A percentile compares a stretch with the other conserved stretches of the same genome.
Conservation (phyloP, 2,329 filamentous ascomycete species). For the Apiospora saccharicola region DNA sequence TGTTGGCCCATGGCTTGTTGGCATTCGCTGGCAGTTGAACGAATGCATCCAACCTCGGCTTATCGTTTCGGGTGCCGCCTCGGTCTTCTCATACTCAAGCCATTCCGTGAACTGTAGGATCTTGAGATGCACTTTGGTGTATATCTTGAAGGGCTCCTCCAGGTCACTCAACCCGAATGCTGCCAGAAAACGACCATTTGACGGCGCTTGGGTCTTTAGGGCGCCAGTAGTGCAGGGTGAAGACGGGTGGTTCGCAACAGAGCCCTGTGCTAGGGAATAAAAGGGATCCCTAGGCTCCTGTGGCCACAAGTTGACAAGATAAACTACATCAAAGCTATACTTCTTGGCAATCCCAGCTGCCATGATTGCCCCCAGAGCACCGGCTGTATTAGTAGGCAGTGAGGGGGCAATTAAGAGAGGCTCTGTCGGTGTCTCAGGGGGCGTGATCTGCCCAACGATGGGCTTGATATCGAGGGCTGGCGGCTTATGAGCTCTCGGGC, state of each 20-base stretch:
- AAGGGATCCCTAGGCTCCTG: constrained; percentile 29
- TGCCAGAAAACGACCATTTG: constrained; percentile 61
- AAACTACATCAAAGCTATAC: constrained; percentile 65
- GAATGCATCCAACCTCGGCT: constrained; percentile 24
- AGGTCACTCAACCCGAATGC: constrained; percentile 61
- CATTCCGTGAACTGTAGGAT: constrained; percentile 58
- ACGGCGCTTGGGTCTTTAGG: constrained; percentile 27
- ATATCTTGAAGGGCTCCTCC: constrained; percentile 60
- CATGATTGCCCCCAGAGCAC: constrained; percentile 59
- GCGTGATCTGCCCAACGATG: constrained; percentile 36
- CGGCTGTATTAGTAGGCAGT: constrained; percentile 41
- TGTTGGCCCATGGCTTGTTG: constrained; percentile 49
- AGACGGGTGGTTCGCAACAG: not conserved
- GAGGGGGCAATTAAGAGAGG: constrained; percentile 50
- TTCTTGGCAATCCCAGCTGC: constrained; percentile 62
- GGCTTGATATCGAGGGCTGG: constrained; percentile 28
- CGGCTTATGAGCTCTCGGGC: constrained; percentile 17
- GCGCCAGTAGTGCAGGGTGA: constrained; percentile 25
- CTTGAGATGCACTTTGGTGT: constrained; percentile 55
- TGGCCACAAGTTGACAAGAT: constrained; percentile 67
- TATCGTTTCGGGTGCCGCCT: not conserved
- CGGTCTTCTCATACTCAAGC: constrained; percentile 53
- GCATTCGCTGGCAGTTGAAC: not conserved
- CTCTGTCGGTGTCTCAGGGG: constrained; percentile 37
- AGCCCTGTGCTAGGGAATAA: constrained; percentile 30